Evolutionary conservation across 225 moss, liverwort and hornwort species (phyloP), one percentile per base, ranked within the genome.

Genomic region (Bryoerythrophyllum caledonicum): DNA sequence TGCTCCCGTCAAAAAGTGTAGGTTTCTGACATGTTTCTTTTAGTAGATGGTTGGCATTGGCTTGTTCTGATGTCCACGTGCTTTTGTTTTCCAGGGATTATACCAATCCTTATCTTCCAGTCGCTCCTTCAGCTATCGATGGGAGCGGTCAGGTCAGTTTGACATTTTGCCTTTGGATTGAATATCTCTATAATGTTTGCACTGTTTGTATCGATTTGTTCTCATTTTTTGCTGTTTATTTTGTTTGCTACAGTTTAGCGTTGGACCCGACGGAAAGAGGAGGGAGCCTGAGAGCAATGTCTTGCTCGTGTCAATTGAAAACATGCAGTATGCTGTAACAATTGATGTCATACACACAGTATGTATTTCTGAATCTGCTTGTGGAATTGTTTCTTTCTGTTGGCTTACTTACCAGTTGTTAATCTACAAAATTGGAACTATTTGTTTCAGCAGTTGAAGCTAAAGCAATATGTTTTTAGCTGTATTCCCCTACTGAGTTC

Each of bases 231-330:
- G 48, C 40, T 64, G 58, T 77, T 63, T 60, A 46, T 44, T n/a
- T 17, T 26, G 52, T 13, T 13, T 32, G 40, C 21, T 52, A 68
- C 93, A 99, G 93, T 99, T 93, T 73, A 93, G 95, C 71, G 90
- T 99, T 71, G 93, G 99, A 43, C 93, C 93, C 26, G 99, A 99
- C 78, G 95, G 99, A 9, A 95, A 99, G 86, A 82, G 95, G 82
- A 87, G 92, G 84, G 99, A 99, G 78, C 99, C 93, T 28, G 99
- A 99, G 83, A 99, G 99, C 86, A 99, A 99, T 67, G 99, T 99
- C 57, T 75, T 99, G 12, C 89, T 99, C 3, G 95, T 92, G 43
- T 99, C 99, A 10, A 99, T 99, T 37, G 99, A 99, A 51, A 99
- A 99, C 78, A 99, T 99, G 99, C 95, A 99, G 74, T 99, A 99